A percentile compares a stretch with the other conserved stretches of the same genome.
Conservation (phyloP, 2,329 filamentous ascomycete genomes). For the Bipolaris zeicola region DNA sequence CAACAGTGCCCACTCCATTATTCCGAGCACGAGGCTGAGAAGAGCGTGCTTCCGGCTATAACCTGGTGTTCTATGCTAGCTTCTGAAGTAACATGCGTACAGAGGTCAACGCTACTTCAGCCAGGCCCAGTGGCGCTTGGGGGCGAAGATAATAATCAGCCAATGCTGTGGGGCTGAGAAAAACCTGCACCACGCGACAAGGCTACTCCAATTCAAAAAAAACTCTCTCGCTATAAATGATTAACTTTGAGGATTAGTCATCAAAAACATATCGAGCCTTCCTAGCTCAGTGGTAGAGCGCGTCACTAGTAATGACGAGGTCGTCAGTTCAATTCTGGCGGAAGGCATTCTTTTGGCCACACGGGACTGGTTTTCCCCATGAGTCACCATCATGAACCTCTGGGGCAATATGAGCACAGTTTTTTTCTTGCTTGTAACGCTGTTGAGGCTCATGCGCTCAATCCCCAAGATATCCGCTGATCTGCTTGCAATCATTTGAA, state of each 20-base stretch:
- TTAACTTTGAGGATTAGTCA: slow-evolving; percentile 5
- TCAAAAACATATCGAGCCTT: slow-evolving; percentile 23
- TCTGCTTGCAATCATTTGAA: not conserved
- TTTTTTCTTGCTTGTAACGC: not conserved
- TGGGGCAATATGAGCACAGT: too few species aligned
- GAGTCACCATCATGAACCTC: not conserved
- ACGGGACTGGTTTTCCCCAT: not conserved
- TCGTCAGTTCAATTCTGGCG: slow-evolving; percentile 33
- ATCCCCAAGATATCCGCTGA: not conserved
- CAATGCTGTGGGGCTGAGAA: too few species aligned
- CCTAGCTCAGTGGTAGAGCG: slow-evolving; percentile 48
- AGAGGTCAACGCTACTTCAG: too few species aligned
- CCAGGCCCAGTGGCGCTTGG: too few species aligned
- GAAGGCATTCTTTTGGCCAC: slow-evolving; percentile 8
- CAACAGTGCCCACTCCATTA: not conserved
- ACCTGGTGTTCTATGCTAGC: not conserved
- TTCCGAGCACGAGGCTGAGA: not conserved
- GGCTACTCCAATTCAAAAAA: too few species aligned
- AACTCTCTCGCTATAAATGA: not conserved
- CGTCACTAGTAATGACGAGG: slow-evolving; percentile 50
- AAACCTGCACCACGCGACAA: too few species aligned
- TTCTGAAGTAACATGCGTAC: not conserved
- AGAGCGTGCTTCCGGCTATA: not conserved
- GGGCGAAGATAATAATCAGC: too few species aligned
- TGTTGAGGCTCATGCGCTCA: not conserved